Base-by-base conservation (phyloP, 2,329 filamentous ascomycete genomes). In the Xylariaceae sp. region DNA sequence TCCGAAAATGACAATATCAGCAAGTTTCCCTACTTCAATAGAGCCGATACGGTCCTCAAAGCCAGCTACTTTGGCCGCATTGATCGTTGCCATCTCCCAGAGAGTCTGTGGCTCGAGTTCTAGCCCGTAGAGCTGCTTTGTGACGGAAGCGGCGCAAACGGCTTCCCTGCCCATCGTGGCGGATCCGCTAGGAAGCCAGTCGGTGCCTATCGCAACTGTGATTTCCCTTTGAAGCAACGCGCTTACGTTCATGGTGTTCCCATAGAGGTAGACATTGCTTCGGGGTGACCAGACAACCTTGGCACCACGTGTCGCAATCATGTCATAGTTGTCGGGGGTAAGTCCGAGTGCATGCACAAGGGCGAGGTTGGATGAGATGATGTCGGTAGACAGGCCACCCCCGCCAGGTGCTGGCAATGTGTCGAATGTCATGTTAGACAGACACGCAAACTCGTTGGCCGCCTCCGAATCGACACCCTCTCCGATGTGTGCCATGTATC, bases 1-100 rank as follows among this genome's bases (percentile, higher is more conserved):
- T 44, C 68, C 66, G 45, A 75, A 72, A 1, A 76, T 62, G 11
- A 71, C 66, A 5, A 76, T 54, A 57, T 76, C 74, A 2, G 73
- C 74, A 30, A 64, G 53, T 49, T 71, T 72, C 1, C 73, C 71
- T 17, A 62, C 66, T 5, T 66, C 66, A 38, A 77, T 64, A 9
- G 67, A 70, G 1, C 74, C 74, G 15, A 75, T 59, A 38, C 66
- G 48, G 18, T 65, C 54, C 30, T 68, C 67, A 61, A 74, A 63
- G 9, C 69, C 67, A 1, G 68, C 62, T 0, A 71, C 71, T 45
- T 63, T 61, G 1, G 72, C 73, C 0, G 70, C 73, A n/a, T 70
- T 67, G 49, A 74, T 66, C 0, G 72, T 77, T 6, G 67, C 73
- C 47, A 76, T 66, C 38, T 64, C 54, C 63, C 63, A 66, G 1